These are phyloP conservation scores for Candolleomyces eurysporus DNA, from an alignment of 768 basidiomycete genomes.

Conservation along the genomic window DNA sequence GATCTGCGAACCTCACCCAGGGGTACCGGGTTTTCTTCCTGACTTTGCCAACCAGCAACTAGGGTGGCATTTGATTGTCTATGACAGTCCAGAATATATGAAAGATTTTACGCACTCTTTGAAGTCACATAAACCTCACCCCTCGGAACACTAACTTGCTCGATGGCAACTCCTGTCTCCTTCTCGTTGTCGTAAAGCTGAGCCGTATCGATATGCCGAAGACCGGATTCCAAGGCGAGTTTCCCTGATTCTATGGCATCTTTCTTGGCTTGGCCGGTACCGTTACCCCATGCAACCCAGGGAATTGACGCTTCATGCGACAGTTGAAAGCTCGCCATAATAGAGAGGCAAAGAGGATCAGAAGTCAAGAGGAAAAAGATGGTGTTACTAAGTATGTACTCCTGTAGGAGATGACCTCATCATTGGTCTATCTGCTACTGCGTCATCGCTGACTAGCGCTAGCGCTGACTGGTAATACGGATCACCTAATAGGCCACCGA, in stretches of 20 bases:
- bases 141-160: slow-evolving; percentile 27
- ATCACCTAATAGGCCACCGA: too few relatives aligned
- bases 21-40: slow-evolving; percentile 17
- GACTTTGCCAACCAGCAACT: background rate
- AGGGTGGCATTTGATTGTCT: background rate
- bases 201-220: slow-evolving; percentile 53
- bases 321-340: slow-evolving; percentile 20
- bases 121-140: slow-evolving; percentile 51
- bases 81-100: too few relatives aligned
- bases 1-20: slow-evolving; percentile 34
- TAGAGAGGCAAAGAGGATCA: too few relatives aligned
- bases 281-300: slow-evolving; percentile 52
- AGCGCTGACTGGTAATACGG: too few relatives aligned
- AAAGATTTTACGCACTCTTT: slow-evolving; percentile 23
- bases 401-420: too few relatives aligned
- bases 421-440: too few relatives aligned
- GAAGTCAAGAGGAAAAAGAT: too few relatives aligned
- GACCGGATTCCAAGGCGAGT: slow-evolving; percentile 36
- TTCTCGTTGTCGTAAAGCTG: slow-evolving; percentile 47
- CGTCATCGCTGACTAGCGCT: too few relatives aligned
- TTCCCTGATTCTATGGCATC: slow-evolving; percentile 29
- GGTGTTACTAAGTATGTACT: too few relatives aligned
- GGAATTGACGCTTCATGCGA: slow-evolving; percentile 37
- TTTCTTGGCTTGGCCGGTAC: slow-evolving; percentile 32
- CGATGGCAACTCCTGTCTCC: slow-evolving; percentile 38